Evolutionary conservation across 169 alveolate species (phyloP).

Genomic region (Plasmodium knowlesi): DNA sequence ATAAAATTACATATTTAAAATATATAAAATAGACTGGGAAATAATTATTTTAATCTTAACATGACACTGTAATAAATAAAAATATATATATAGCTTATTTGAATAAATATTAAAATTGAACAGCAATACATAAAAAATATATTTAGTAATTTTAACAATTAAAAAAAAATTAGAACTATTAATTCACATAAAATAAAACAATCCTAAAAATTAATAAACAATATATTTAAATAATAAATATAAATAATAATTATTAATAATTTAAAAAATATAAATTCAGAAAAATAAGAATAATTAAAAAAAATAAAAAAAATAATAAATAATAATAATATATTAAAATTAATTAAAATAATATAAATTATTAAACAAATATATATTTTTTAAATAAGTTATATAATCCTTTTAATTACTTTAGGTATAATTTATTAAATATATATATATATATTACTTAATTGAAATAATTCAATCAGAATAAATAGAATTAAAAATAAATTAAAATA

Average conservation of each 20-base stretch:
- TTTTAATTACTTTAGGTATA: too few species aligned
- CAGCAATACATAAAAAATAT: neutral
- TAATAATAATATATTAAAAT: neutral
- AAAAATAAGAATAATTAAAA: neutral
- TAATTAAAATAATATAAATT: neutral
- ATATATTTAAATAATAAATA: neutral
- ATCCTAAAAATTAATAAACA: neutral
- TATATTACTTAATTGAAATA: too few species aligned
- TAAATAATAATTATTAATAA: neutral
- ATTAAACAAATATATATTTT: too few species aligned
- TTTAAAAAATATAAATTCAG: neutral
- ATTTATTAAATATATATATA: too few species aligned
- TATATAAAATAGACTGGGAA: neutral
- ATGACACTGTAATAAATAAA: neutral
- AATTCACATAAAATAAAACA: neutral
- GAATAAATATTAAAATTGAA: neutral
- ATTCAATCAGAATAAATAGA: too few species aligned
- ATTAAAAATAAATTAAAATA: too few species aligned
- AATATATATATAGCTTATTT: neutral
- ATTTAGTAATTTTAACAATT: neutral
- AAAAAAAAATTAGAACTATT: neutral
- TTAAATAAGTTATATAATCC: too few species aligned
- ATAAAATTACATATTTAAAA: neutral
- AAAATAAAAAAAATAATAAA: neutral
- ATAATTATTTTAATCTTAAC: neutral